Conservation (phyloP, 129 eudicot genomes). For the Rutidosis leptorrhynchoides region DNA sequence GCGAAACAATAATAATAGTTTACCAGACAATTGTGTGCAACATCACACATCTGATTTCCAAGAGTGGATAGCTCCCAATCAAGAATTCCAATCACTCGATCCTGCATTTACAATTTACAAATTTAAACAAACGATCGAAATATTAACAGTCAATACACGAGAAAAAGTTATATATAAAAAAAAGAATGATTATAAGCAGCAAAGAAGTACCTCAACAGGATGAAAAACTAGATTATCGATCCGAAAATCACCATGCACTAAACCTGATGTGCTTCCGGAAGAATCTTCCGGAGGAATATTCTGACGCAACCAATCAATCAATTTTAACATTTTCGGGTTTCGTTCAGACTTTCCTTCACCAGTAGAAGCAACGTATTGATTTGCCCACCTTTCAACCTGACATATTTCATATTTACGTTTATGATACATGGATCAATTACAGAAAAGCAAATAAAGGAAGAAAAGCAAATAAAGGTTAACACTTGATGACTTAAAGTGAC, state of each 20-base stretch:
- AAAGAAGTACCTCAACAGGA: slow-evolving; percentile 64
- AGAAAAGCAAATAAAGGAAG: neutral
- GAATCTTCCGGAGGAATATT: slow-evolving; percentile 90
- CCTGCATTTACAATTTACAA: slow-evolving; percentile 64
- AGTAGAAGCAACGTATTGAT: slow-evolving; percentile 81
- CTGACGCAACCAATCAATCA: slow-evolving; percentile 67
- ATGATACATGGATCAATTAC: too few relatives aligned
- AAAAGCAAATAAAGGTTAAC: neutral
- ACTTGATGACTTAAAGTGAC: neutral
- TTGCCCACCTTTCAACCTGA: slow-evolving; percentile 98
- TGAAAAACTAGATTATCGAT: slow-evolving; percentile 95
- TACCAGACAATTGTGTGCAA: slow-evolving; percentile 92
- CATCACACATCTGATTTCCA: slow-evolving; percentile 98
- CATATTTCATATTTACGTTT: too few relatives aligned
- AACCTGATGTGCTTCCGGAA: slow-evolving; percentile 64
- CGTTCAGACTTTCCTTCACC: slow-evolving; percentile 87
- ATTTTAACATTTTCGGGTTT: slow-evolving; percentile 78
- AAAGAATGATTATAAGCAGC: neutral
- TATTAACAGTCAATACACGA: neutral
- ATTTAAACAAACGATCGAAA: neutral
- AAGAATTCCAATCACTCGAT: slow-evolving; percentile 91
- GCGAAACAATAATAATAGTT: slow-evolving; percentile 17
- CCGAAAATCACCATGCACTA: slow-evolving; percentile 98
- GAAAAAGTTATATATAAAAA: neutral
- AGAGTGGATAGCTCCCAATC: slow-evolving; percentile 98